Evolutionary conservation across 805 yeast species (phyloP).

Genomic region (Henningerozyma blattae): DNA sequence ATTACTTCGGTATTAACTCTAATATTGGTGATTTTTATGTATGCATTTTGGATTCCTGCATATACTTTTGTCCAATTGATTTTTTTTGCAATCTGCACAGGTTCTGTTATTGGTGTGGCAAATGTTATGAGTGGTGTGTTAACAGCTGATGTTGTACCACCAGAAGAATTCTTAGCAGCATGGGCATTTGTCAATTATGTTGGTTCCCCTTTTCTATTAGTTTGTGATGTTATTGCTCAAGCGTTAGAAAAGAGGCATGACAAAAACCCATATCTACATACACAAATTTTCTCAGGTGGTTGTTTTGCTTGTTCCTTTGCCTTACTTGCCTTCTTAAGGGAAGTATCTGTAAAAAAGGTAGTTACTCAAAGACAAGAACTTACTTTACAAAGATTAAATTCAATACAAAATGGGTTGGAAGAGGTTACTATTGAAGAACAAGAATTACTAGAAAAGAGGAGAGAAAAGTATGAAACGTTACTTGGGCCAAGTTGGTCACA

Average conservation of each 20-base stretch:
- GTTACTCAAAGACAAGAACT: not conserved
- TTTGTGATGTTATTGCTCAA: constrained; percentile 45
- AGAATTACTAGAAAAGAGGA: no score
- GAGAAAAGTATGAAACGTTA: constrained; percentile 7
- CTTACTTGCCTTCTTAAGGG: constrained; percentile 37
- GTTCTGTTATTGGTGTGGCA: constrained; percentile 35
- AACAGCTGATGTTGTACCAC: constrained; percentile 30
- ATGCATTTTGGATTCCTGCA: constrained; percentile 39
- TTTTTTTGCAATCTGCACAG: constrained; percentile 32
- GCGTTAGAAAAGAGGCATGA: constrained; percentile 24
- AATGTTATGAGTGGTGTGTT: constrained; percentile 31
- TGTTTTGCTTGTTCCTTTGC: constrained; percentile 33
- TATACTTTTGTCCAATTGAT: constrained; percentile 29
- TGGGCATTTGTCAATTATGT: constrained; percentile 26
- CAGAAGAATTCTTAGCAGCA: constrained; percentile 27
- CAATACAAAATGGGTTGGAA: not conserved
- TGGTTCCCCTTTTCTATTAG: constrained; percentile 27
- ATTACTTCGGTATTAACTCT: constrained; percentile 28
- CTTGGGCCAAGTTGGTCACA: constrained; percentile 11
- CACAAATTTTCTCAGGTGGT: constrained; percentile 50
- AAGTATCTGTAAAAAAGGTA: constrained; percentile 37
- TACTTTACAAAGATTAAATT: constrained; percentile 3
- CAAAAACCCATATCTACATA: constrained; percentile 37
- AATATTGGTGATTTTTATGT: constrained; percentile 27
- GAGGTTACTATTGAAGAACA: constrained; percentile 4